Base-by-base conservation (phyloP, 352 stramenopile genomes). In the Elongisporangium senticosum region DNA sequence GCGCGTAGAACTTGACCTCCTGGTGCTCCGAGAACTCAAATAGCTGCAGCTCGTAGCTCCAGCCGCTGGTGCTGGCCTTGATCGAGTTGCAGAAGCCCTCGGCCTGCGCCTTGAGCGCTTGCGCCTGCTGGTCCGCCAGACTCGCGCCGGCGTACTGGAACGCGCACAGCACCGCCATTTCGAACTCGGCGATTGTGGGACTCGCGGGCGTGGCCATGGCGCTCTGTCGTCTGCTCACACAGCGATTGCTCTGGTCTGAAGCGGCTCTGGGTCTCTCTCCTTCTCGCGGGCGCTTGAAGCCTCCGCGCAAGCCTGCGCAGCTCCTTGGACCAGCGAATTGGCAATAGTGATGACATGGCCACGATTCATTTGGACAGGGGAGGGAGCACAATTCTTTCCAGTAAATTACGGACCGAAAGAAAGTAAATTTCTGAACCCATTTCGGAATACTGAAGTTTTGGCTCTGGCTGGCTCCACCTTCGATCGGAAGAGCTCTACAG, bases 1-100 rank as follows among this genome's bases (percentile, higher is more conserved):
- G 63, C 10, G 82, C 77, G 65, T 86, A 94, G 59, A 94, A 94
- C 68, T 92, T 90, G 71, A 87, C 82, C 47, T 94, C 73, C 37
- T 90, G 67, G 59, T 91, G 76, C 50, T 72, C 54, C 15, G 82
- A 88, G 28, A 63, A 68, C 52, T 84, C 64, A 52, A 94, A 92
- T 21, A 94, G 77, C 67, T 87, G 67, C 23, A 94, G 62, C 52
- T 81, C 83, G n/a, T 69, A 62, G 2, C 59, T 71, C 79, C 82
- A 92, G 56, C 79, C 76, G 33, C 75, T 62, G 7, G 57, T 15
- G 51, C 69, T 77, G 47, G 56, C 63, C 61, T 92, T 90, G 56
- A 89, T 68, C 2, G 65, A 57, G n/a, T 55, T 55, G 64, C 82
- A 92, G 61, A 86, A 91, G 53, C 59, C 62, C 57, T 94, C 85